Evolutionary conservation across 768 basidiomycete genomes (phyloP), one percentile per base, ranked within the genome.

Genomic region (Tulasnella sp.): DNA sequence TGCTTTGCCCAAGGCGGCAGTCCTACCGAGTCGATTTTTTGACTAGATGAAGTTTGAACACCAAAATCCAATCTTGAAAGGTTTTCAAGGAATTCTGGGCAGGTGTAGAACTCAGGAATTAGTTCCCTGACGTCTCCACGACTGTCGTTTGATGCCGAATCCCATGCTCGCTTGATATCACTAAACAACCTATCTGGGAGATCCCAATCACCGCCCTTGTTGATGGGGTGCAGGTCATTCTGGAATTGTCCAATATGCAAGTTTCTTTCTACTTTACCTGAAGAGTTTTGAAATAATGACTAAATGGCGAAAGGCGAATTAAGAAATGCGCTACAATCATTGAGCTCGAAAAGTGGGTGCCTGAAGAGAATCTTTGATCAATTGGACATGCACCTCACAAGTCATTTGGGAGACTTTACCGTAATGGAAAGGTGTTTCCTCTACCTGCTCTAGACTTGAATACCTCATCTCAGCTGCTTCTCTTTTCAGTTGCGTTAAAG

Each of bases 321-420:
- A 96, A 81, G 81, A 91, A 97, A 76, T 96, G 94, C 81, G 94
- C 95, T 62, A 95, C 92, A 73, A 94, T 96, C 95, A 97, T 97
- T 2, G 94, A 95, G 11, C 94, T 95, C 77, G 91, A 93, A 77
- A 95, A 98, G 78, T 98, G 95, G 0, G 95, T 97, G 52, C 95
- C 81, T 75, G 63, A 71, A 29, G 1, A 68, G 75, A 76, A 44
- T 39, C 19, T 26, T 69, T 12, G 16, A 68, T 37, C 42, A 73
- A 22, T 7, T 32, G n/a, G 22, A 22, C 36, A 62, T 26, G 16
- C 12, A 3, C 8, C 22, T 17, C 17, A 19, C 35, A 35, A 40
- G 34, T 19, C 41, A 11, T 8, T 41, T 19, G 1, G 26, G 14
- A 37, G 12, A 9, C 8, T 35, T 68, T 34, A 73, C 71, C 91